Evolutionary conservation across 202 grass and related monocot species (phyloP).

Genomic region (Carex sylvatica): DNA sequence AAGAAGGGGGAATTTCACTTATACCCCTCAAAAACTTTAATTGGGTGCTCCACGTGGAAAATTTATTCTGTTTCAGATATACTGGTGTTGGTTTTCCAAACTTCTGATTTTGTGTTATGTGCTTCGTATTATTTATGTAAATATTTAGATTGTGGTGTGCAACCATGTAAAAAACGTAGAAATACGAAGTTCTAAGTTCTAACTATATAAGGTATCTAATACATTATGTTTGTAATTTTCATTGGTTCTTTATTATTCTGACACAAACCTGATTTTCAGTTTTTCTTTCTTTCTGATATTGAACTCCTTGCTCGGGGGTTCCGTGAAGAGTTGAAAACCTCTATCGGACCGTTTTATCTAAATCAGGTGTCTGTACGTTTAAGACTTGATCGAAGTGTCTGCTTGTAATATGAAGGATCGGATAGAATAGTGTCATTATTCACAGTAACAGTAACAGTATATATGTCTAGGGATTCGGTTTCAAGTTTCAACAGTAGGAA

Average conservation of each 20-base stretch:
- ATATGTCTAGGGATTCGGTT: too few relatives aligned
- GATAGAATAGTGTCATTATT: too few relatives aligned
- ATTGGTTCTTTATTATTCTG: neutral
- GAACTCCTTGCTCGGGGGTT: too few relatives aligned
- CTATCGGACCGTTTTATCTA: neutral
- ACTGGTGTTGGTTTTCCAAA: neutral
- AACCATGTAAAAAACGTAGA: neutral
- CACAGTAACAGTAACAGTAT: too few relatives aligned
- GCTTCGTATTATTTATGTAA: neutral
- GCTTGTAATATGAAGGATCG: too few relatives aligned
- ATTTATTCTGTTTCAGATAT: slow-evolving; percentile 3
- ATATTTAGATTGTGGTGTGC: neutral
- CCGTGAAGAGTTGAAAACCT: too few relatives aligned
- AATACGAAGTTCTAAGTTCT: neutral
- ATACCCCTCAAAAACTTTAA: too few relatives aligned
- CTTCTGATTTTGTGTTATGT: neutral
- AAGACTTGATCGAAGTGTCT: neutral
- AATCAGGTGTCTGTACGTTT: neutral
- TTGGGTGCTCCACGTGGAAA: neutral
- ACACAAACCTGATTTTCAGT: neutral
- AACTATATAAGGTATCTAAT: neutral
- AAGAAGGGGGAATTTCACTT: neutral
- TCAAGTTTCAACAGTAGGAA: too few relatives aligned
- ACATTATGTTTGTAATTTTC: neutral
- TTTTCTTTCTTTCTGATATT: neutral